These are phyloP conservation scores for Lactarius pseudohatsudake DNA, from an alignment of 768 basidiomycete genomes.

Conservation along the genomic window DNA sequence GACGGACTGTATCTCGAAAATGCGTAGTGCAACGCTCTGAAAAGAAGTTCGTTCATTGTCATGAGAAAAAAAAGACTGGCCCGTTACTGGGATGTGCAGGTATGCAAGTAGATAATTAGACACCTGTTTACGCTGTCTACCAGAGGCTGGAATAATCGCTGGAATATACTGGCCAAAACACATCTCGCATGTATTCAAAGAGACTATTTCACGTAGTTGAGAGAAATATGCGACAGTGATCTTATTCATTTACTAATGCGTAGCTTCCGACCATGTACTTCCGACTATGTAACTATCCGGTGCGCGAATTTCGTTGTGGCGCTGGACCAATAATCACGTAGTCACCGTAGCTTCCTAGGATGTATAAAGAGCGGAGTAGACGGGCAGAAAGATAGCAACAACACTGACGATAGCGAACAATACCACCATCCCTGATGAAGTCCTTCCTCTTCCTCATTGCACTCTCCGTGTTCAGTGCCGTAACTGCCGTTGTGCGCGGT, in stretches of 20 bases:
- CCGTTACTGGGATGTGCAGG: background rate
- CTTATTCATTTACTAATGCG: background rate
- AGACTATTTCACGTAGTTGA: too few relatives aligned
- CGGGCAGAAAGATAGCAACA: background rate
- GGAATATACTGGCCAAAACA: too few relatives aligned
- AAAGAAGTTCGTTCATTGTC: background rate
- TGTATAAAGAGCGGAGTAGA: conserved; percentile 1
- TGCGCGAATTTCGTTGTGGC: background rate
- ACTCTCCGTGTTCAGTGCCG: background rate
- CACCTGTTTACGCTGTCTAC: too few relatives aligned
- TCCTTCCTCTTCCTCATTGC: background rate
- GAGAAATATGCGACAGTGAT: background rate
- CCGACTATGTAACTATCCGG: background rate
- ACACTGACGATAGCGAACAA: background rate
- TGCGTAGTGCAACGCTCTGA: background rate
- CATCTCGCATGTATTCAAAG: too few relatives aligned
- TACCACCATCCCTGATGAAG: conserved; percentile 2
- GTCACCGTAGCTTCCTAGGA: background rate
- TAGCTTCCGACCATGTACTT: too few relatives aligned
- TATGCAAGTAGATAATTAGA: too few relatives aligned
- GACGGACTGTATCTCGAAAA: background rate
- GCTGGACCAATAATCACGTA: background rate
- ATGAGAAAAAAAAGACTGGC: background rate
- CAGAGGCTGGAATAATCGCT: too few relatives aligned
- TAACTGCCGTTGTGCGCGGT: background rate